Evolutionary conservation across 108 stramenopile genomes (phyloP), one percentile per base, ranked within the genome.

Genomic region (Conticribra guillardii): DNA sequence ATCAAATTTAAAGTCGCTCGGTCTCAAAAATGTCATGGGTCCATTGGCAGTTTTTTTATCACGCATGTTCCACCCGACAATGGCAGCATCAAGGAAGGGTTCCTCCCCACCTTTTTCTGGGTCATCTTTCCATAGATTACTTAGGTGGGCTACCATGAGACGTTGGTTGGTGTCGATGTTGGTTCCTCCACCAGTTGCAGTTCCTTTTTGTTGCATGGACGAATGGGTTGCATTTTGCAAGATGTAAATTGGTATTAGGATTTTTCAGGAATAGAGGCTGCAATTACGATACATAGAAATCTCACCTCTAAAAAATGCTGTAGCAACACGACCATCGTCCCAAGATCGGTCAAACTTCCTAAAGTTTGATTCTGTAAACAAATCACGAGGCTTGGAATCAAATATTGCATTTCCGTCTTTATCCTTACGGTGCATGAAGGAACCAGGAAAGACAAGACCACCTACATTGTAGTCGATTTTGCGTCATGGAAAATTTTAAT

Each of bases 321-420:
- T 98, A 17, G 89, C 83, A 29, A 94, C 88, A 57, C 98, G 88
- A 28, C 86, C 84, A 54, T 94, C 93, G 29, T 95, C 90, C 99
- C 99, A 99, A 14, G 80, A 83, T 34, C 93, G 77, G 60, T 97
- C 90, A 73, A 98, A 98, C 69, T 98, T 97, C 33, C 90, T 81
- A 78, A 99, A 97, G 76, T 99, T 99, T 1, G 83, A 90, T 83
- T 97, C 91, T 0, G 98, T 97, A 88, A 98, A 99, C 64, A 99
- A 83, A 81, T 99, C 99, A 75, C 97, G 90, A 22, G 97, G 95
- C 54, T 89, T 88, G 1, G 75, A 73, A 31, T 80, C 88, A 33
- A 96, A 87, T 34, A 82, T 80, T 27, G 91, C 85, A 50, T 86
- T 82, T 16, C 91, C 92, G 9, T 80, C 83, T 44, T 71, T 61